phyloP scores from a whole-genome alignment of 805 yeast genomes.

The Jamesozyma lodderae region DNA sequence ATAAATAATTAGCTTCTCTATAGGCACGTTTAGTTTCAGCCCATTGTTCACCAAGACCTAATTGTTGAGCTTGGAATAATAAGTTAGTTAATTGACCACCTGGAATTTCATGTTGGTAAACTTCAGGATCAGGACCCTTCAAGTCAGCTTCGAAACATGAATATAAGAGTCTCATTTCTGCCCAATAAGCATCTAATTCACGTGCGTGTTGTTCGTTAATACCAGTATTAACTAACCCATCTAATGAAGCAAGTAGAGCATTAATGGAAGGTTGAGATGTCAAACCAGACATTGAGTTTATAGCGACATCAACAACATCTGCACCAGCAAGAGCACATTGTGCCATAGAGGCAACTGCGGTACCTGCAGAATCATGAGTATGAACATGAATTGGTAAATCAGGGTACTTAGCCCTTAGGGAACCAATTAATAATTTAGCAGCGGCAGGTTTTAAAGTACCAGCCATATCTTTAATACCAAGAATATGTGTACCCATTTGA shows the following conservation, averaged over 20 bases:
- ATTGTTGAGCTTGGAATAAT: constrained; percentile 98
- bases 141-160: constrained; percentile 97
- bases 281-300: constrained; percentile 96
- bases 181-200: constrained; percentile 93
- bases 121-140: constrained; percentile 99
- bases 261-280: constrained; percentile 96
- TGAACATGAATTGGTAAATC: constrained; percentile 96
- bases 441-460: constrained; percentile 97
- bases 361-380: constrained; percentile 99
- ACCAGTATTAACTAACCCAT: constrained; percentile 74
- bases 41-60: constrained; percentile 97
- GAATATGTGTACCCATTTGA: constrained; percentile 87
- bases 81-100: constrained; percentile 99
- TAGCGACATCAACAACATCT: constrained; percentile 94
- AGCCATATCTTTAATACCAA: constrained; percentile 99
- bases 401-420: constrained; percentile 81
- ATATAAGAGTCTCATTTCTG: constrained; percentile 93
- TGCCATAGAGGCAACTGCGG: constrained; percentile 95
- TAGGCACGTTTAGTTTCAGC: constrained; percentile 90
- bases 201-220: constrained; percentile 59
- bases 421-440: constrained; percentile 69
- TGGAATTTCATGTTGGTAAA: constrained; percentile 95
- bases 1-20: constrained; percentile 77
- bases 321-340: constrained; percentile 96
- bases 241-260: constrained; percentile 86